Evolutionary conservation across 768 basidiomycete species (phyloP).

Genomic region (Kwoniella europaea): DNA sequence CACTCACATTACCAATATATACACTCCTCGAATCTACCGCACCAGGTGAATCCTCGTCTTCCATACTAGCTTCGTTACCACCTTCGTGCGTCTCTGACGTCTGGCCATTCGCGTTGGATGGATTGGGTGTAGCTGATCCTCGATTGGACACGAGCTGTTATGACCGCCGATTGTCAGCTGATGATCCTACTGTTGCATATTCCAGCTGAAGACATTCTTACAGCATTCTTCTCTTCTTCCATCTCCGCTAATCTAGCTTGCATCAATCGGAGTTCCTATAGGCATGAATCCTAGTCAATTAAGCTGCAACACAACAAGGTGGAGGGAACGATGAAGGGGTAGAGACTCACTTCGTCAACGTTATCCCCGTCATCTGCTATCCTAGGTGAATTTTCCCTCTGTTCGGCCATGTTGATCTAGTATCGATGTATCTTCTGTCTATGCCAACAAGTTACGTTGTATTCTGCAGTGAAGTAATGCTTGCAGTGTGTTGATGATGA

Average conservation of each 20-base stretch:
- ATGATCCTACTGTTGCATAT: not conserved
- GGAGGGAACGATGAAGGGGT: not conserved
- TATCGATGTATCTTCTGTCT: not conserved
- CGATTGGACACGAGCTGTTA: slow-evolving; percentile 32
- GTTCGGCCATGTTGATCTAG: slow-evolving; percentile 36
- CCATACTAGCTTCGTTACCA: slow-evolving; percentile 64
- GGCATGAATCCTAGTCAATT: too few species aligned
- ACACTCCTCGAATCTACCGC: slow-evolving; percentile 83
- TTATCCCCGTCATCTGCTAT: slow-evolving; percentile 45
- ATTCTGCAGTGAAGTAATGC: too few species aligned
- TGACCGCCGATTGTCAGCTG: not conserved
- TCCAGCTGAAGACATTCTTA: too few species aligned
- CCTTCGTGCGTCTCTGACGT: slow-evolving; percentile 28
- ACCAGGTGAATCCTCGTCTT: slow-evolving; percentile 79
- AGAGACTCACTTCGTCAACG: slow-evolving; percentile 49
- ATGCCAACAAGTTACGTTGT: not conserved
- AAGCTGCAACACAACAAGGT: not conserved
- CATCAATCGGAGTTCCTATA: slow-evolving; percentile 57
- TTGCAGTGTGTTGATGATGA: not conserved
- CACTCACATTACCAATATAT: slow-evolving; percentile 90
- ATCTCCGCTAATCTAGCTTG: slow-evolving; percentile 57
- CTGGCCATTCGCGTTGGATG: slow-evolving; percentile 19
- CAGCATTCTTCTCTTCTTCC: slow-evolving; percentile 56
- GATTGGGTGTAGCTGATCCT: slow-evolving; percentile 42
- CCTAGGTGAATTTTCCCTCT: slow-evolving; percentile 42